Base-by-base conservation (phyloP, 1,284 basidiomycete genomes). In the Somion occarium region DNA sequence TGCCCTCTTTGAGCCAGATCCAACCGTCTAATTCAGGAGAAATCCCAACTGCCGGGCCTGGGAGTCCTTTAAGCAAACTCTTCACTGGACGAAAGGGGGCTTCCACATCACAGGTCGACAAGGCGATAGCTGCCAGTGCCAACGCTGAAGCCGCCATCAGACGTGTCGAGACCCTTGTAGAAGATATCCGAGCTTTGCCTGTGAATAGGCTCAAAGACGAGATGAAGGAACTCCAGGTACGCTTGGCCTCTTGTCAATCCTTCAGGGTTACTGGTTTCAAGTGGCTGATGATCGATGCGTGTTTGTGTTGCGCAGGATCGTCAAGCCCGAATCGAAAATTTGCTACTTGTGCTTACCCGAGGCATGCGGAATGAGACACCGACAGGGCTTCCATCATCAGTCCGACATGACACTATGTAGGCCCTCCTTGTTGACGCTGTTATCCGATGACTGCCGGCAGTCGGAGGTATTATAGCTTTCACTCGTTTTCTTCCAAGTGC, bases 151-250 rank as follows among this genome's bases (percentile, higher is more conserved):
- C 73, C 7, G 71, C 70, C 22, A 60, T 83, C 43, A 78, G 69
- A 56, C 74, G 73, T 51, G 64, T 90, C 42, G 84, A 88, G 64
- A 65, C 67, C 26, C 61, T 86, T 53, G 61, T 88, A 51, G 83
- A 87, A 43, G 80, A 82, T 48, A 75, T 85, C 48, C 73, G 74
- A 27, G 73, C 76, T 46, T 59, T 88, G 51, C 85, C 87, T 2
- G 76, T 88, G 25, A 74, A 78, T 37, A 74, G 68, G 56, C 68
- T 91, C 46, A 82, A 80, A 65, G 83, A 85, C 3, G 88, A 91
- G 63, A 85, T 91, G 78, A 87, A 83, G 62, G 88, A 91, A 61
- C 67, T 91, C 44, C 86, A 88, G 74, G 86, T 85, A 49, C 50
- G 26, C n/a, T 43, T 24, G 15, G 26, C n/a, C 3, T 18, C 20